Percentiles rank a stretch among this genome's conserved stretches.
phyloP scores from a whole-genome alignment of 768 basidiomycete species.

The Ramaria sp. region DNA sequence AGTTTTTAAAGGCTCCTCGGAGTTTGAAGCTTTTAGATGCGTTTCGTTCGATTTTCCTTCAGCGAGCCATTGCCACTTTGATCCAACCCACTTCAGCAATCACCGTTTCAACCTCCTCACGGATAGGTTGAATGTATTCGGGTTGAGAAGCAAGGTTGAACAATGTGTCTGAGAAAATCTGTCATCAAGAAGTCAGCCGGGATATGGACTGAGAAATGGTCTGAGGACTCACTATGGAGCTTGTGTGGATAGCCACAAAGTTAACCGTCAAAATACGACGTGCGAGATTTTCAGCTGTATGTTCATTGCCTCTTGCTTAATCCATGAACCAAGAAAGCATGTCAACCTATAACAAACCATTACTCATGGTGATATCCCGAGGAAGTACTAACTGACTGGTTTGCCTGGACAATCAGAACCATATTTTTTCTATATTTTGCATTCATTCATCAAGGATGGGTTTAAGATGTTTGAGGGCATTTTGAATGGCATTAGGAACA shows the following conservation, averaged over 20 bases:
- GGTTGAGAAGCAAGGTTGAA: slow-evolving; percentile 25
- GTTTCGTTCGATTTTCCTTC: no score
- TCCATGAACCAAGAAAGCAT: slow-evolving; percentile 10
- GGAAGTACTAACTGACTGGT: not conserved
- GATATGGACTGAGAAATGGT: not conserved
- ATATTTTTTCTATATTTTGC: slow-evolving; percentile 5
- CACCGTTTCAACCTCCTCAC: slow-evolving; percentile 29
- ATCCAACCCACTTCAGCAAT: slow-evolving; percentile 18
- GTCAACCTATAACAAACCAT: not conserved
- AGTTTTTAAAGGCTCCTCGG: no score
- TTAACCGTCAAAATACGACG: slow-evolving; percentile 6
- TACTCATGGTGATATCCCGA: not conserved
- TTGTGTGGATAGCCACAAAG: slow-evolving; percentile 11
- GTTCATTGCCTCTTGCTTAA: slow-evolving; percentile 1
- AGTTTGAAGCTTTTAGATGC: no score
- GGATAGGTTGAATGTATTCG: slow-evolving; percentile 26
- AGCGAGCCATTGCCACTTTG: slow-evolving; percentile 19
- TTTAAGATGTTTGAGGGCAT: not conserved
- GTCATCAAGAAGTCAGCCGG: not conserved
- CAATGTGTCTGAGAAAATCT: slow-evolving; percentile 24
- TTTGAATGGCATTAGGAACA: not conserved
- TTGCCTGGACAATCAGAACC: slow-evolving; percentile 8
- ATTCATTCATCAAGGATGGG: slow-evolving; percentile 9
- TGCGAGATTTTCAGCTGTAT: not conserved
- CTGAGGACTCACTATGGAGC: slow-evolving; percentile 4